A percentile compares a stretch with the other conserved stretches of the same genome.
These are phyloP conservation scores for Arthroderma sp. DNA, from an alignment of 2,329 filamentous ascomycete species.

Conservation along the genomic window DNA sequence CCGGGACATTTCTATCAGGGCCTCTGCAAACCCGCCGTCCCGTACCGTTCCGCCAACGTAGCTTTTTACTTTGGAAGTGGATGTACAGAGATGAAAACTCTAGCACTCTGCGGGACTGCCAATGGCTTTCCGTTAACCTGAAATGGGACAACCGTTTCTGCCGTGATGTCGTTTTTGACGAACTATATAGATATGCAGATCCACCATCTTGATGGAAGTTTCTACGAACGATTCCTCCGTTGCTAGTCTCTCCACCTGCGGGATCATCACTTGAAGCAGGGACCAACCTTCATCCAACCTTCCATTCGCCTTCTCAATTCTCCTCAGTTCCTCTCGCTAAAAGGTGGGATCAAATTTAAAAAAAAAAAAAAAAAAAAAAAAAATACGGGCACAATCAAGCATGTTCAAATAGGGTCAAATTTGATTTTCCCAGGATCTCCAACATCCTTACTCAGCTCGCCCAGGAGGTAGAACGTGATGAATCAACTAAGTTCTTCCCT, in stretches of 20 bases:
- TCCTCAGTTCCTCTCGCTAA: neutral
- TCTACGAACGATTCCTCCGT: neutral
- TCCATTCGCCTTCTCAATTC: neutral
- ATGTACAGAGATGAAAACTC: neutral
- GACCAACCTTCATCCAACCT: neutral
- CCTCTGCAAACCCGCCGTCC: neutral
- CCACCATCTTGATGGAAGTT: neutral
- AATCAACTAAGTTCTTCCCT: conserved; percentile 5
- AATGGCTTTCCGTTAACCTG: neutral
- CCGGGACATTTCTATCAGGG: neutral
- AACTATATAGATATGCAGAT: neutral
- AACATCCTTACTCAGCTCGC: conserved; percentile 6
- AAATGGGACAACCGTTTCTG: neutral
- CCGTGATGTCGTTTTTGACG: neutral
- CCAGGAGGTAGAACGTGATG: neutral
- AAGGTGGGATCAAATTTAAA: neutral
- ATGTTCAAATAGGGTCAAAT: conserved; percentile 5
- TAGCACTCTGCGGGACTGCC: neutral
- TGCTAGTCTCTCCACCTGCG: neutral
- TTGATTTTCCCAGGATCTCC: conserved; percentile 4
- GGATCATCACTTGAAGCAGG: neutral
- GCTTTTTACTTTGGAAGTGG: neutral
- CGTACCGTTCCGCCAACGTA: neutral
- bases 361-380: conserved; percentile 1
- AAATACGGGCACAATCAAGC: neutral